phyloP scores from a whole-genome alignment of 352 stramenopile genomes.

The Phytophthora pistaciae region DNA sequence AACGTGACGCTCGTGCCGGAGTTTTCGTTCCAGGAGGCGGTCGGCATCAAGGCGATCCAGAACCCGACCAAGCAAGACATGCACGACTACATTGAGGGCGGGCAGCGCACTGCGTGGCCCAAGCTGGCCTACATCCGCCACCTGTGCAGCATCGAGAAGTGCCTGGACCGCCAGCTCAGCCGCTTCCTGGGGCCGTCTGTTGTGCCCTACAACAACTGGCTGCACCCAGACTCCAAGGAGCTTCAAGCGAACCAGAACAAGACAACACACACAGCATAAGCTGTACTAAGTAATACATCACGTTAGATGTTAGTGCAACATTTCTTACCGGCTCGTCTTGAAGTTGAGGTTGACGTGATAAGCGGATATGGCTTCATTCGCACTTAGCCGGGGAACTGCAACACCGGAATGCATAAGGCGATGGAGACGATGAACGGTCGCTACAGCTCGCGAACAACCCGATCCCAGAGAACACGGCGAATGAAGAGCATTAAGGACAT shows the following conservation, averaged over 20 bases:
- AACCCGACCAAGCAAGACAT: constrained; percentile 85
- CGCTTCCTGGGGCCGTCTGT: constrained; percentile 32
- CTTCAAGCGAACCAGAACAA: constrained; percentile 1
- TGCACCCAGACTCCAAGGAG: constrained; percentile 35
- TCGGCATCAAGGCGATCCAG: constrained; percentile 85
- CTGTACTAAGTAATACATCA: not conserved
- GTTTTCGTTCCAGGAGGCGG: constrained; percentile 88
- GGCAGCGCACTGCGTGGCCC: constrained; percentile 90
- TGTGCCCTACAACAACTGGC: constrained; percentile 37
- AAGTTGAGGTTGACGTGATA: constrained; percentile 13
- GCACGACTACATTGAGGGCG: constrained; percentile 81
- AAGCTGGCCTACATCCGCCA: constrained; percentile 95
- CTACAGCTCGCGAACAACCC: not conserved
- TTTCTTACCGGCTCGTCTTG: not conserved
- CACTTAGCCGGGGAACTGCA: constrained; percentile 26
- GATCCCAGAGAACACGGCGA: constrained; percentile 3
- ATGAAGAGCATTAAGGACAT: constrained; percentile 12
- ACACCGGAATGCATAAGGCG: constrained; percentile 25
- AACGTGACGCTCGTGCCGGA: constrained; percentile 96
- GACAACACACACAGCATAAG: constrained; percentile 4
- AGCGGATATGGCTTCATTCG: constrained; percentile 12
- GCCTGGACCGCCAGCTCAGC: constrained; percentile 49
- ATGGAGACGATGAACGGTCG: constrained; percentile 1
- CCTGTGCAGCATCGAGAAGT: constrained; percentile 93
- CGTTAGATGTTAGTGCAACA: not conserved